Evolutionary conservation across 192 early-diverging fungal genomes (phyloP).

Genomic region (Kickxella alabastrina): DNA sequence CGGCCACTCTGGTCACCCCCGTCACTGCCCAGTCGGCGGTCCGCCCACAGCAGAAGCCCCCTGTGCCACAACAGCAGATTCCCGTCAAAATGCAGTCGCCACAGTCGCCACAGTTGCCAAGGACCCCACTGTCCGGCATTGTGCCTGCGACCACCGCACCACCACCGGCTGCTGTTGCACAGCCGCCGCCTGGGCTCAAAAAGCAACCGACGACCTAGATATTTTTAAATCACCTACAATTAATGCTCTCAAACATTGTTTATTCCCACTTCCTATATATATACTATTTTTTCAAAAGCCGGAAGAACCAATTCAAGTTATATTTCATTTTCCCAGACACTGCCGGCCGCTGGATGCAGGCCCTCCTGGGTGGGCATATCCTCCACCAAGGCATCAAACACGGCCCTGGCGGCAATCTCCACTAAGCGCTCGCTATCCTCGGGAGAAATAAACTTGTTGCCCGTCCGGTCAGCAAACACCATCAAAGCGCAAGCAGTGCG

Average conservation of each 20-base stretch:
- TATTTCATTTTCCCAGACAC: constrained; percentile 33
- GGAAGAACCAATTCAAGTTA: too few relatives aligned
- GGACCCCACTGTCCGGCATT: too few relatives aligned
- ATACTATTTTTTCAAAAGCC: background rate
- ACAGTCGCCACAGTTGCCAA: too few relatives aligned
- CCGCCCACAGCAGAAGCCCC: too few relatives aligned
- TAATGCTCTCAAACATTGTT: background rate
- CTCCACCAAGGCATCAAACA: constrained; percentile 22
- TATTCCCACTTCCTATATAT: background rate
- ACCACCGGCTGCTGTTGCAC: background rate
- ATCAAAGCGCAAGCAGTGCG: constrained; percentile 73
- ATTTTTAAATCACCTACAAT: background rate
- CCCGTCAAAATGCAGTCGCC: too few relatives aligned
- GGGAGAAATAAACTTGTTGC: constrained; percentile 63
- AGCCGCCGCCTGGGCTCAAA: background rate
- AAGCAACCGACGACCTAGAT: background rate
- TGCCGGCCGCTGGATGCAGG: constrained; percentile 25
- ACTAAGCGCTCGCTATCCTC: constrained; percentile 12
- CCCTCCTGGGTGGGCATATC: constrained; percentile 19
- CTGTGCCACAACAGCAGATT: too few relatives aligned
- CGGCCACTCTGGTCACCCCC: too few relatives aligned
- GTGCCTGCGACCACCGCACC: background rate
- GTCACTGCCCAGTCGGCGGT: too few relatives aligned
- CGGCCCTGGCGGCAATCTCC: constrained; percentile 3
- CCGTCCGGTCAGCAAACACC: constrained; percentile 76